Base-by-base conservation (phyloP, 2,329 filamentous ascomycete species). In the Atkinsonella hypoxylon region DNA sequence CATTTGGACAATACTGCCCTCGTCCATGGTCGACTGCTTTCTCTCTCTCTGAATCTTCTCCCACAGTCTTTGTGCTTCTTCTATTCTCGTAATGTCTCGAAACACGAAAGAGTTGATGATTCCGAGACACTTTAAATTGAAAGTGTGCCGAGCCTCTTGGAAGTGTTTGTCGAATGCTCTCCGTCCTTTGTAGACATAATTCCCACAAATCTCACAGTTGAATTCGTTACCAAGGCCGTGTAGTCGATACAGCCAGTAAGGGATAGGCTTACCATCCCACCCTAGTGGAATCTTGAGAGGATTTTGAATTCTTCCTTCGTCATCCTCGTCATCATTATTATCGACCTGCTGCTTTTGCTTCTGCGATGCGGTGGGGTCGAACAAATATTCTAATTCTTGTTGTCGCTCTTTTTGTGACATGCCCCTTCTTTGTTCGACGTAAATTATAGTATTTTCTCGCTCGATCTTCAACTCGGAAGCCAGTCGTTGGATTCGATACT, bases 261-360 rank as follows among this genome's bases (percentile, higher is more conserved):
- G 93, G 60, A 98, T 98, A 0, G 94, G 93, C 64, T 98, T 98
- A 59, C 94, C 93, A 58, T 98, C 93, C 94, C 94, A 98, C 2
- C 89, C 91, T 8, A 98, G 77, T 0, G 93, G 93, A 2, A 98
- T 76, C 64, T 98, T 98, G 57, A 98, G 77, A 0, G 93, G 93
- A 66, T 98, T 98, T 75, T 97, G 96, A 53, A 97, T 87, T 64
- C 83, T 90, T 56, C 95, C 89, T 42, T 91, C 87, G 39, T 82
- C 86, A 13, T 89, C 83, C 3, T 83, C 81, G 1, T 85, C 87
- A 0, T 89, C 85, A 11, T 81, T 81, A 1, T 83, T 82, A 0
- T 78, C 79, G 1, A 76, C 76, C 8, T 78, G 77, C 26, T 56
- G 60, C 69, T 51, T 58, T 53, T 20, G 65, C 62, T 11, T 59